Evolutionary conservation across 305 asterid species (phyloP), one percentile per base, ranked within the genome.

Genomic region (Fraxinus dipetala): DNA sequence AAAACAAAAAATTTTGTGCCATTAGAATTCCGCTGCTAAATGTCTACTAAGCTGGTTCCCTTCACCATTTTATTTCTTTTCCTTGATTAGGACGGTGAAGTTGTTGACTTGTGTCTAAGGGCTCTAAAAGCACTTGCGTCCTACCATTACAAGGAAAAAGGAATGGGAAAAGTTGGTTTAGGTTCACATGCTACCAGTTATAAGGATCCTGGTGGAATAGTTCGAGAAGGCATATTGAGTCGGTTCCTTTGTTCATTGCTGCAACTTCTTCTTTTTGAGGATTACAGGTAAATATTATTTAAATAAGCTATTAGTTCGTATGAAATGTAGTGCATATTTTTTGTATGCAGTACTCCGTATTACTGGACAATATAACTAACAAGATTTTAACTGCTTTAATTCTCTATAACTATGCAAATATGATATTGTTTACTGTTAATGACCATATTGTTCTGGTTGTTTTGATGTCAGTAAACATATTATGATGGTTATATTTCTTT

Each of bases 101-200:
- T 92, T 30, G 92, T 91, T 85, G 96, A 94, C 79, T 87, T 90
- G 83, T 92, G 97, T 84, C 93, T 96, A 84, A 84, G 90, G 86
- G 94, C 99, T 85, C 79, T 96, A 26, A 92, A 89, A 79, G 98
- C 93, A 85, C 95, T 96, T 83, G 95, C 98, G 78, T 94, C 96
- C 81, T 89, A 92, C 90, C 98, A 96, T 84, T 96, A 89, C 90
- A 96, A 94, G 89, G 97, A 94, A 76, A 88, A 76, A 81, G 84
- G 86, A 79, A 90, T 90, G 78, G 98, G 98, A 83, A 91, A 91
- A 85, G 90, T 86, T 89, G 99, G 99, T 72, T 83, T 96, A 84
- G 99, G 98, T 75, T 85, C 91, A 72, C 92, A 90, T 90, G 95
- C 94, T 77, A 81, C 90, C 85, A 87, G 90, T 91, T 90, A 87